Evolutionary conservation across 116 monocot species (phyloP).

Genomic region (Iris pallida): DNA sequence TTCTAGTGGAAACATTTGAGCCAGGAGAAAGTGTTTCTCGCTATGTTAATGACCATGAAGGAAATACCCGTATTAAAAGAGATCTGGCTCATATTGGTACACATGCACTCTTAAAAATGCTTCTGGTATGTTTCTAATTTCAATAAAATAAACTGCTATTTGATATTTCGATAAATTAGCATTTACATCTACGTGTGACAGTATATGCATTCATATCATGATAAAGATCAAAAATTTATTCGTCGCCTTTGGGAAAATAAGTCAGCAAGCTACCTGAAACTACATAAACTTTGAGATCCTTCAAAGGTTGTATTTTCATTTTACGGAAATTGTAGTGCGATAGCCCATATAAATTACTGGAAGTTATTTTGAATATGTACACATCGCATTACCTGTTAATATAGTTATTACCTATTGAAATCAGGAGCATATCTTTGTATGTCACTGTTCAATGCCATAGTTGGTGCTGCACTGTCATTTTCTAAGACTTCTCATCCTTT

Average conservation of each 20-base stretch:
- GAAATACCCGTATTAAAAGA: constrained; percentile 51
- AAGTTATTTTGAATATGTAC: no score
- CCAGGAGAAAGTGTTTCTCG: constrained; percentile 70
- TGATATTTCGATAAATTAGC: background rate
- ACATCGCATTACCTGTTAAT: no score
- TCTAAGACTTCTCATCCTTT: background rate
- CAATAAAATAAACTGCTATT: background rate
- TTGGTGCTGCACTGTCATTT: background rate
- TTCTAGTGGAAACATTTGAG: constrained; percentile 90
- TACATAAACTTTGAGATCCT: background rate
- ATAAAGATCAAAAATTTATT: background rate
- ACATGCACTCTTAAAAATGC: constrained; percentile 91
- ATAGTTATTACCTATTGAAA: background rate
- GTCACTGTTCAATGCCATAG: background rate
- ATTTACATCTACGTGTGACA: background rate
- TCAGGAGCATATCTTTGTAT: background rate
- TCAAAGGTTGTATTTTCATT: background rate
- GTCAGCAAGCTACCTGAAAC: background rate
- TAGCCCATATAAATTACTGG: no score
- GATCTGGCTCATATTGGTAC: constrained; percentile 87
- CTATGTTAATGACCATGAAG: constrained; percentile 57
- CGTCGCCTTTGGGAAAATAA: background rate
- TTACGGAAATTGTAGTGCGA: no score
- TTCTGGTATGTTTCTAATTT: constrained; percentile 51
- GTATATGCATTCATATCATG: background rate